These are phyloP conservation scores for Eleusine indica DNA, from an alignment of 176 grass and related monocot genomes.

Conservation along the genomic window DNA sequence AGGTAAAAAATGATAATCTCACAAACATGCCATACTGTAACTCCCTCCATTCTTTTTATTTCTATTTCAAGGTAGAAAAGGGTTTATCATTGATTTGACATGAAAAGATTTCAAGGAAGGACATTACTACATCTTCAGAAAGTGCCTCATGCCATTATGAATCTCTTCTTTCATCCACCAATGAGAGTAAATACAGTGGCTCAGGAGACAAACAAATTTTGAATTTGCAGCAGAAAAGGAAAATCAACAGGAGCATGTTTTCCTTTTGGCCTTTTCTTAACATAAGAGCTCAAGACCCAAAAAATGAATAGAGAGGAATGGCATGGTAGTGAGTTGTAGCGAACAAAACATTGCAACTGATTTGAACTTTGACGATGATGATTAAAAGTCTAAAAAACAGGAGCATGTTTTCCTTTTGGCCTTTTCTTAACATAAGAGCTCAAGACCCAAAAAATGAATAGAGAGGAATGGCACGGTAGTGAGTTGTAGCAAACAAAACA, in stretches of 20 bases:
- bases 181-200: not conserved
- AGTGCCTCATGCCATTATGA: not conserved
- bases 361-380: not conserved
- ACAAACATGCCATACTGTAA: not conserved
- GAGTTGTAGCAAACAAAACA: not conserved
- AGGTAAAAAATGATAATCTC: conserved; percentile 1
- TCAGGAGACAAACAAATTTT: not conserved
- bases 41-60: not conserved
- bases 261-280: not conserved
- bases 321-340: not conserved
- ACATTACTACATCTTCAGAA: not conserved
- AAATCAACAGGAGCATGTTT: not conserved
- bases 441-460: not conserved
- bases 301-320: not conserved
- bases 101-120: not conserved
- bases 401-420: not conserved
- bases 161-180: not conserved
- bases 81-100: not conserved
- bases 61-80: not conserved
- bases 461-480: not conserved
- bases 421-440: not conserved
- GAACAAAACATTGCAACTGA: not conserved
- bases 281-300: not conserved
- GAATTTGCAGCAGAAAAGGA: not conserved
- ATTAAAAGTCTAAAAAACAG: not conserved